Base-by-base conservation (phyloP, 2,329 filamentous ascomycete species). In the Tolypocladium album region DNA sequence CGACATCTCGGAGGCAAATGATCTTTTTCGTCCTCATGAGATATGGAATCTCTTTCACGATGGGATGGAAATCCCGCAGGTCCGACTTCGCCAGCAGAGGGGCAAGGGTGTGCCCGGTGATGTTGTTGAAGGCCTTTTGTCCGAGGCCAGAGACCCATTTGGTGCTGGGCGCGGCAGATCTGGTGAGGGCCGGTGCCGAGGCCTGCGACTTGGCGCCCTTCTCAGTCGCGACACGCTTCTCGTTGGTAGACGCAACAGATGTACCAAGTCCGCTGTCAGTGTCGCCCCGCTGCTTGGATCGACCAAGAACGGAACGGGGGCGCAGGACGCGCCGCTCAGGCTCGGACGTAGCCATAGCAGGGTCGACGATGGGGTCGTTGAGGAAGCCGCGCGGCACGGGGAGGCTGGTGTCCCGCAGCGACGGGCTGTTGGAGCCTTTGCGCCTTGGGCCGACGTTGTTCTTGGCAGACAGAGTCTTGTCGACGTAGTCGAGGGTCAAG, bases 201-300 rank as follows among this genome's bases (percentile, higher is more conserved):
- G 22, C 74, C 70, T 60, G 61, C n/a, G 64, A 66, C 64, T 69
- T 72, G 58, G 61, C 63, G 47, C 63, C 66, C 64, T 76, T 76
- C 67, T 77, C 77, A 61, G 74, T 71, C 61, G 65, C 68, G 56
- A 73, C 72, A 65, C 76, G 72, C 70, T 84, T 82, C 64, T 83
- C 79, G 60, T 76, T 78, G 40, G 77, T 80, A 56, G 84, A 88
- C 62, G 80, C 83, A 68, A 96, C 81, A 50, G 92, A 96, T 52
- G 90, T 89, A 58, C 92, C 92, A 64, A 97, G 79, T 59, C 91
- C 92, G 72, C 92, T 96, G 76, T 97, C 92, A 20, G 90, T 94
- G 61, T 84, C 83, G 27, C 20, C 17, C 75, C 92, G 88, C 69
- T 86, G 83, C 69, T 86, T 82, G 52, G 79, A 79, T 62, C 78